These are phyloP conservation scores for Cardamine occulta DNA, from an alignment of 345 rosid genomes.

Conservation along the genomic window DNA sequence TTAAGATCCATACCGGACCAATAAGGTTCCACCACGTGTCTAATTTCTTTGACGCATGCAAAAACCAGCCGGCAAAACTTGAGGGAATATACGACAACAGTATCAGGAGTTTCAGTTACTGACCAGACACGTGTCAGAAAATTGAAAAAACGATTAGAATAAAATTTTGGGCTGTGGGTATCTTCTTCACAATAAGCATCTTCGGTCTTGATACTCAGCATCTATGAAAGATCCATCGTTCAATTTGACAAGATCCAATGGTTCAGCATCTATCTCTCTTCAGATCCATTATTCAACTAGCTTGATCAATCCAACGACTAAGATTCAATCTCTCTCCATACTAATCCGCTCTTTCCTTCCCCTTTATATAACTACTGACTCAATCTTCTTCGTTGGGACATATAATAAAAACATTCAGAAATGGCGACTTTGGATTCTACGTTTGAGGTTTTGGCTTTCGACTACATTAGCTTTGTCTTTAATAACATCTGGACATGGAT, in stretches of 20 bases:
- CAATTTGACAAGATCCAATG: conserved; percentile 41
- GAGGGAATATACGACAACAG: conserved; percentile 30
- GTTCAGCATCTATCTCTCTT: conserved; percentile 33
- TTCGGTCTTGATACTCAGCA: conserved; percentile 38
- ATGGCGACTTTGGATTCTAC: conserved; percentile 45
- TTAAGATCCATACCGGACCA: not conserved
- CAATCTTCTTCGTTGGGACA: conserved; percentile 1
- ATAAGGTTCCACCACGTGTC: not conserved
- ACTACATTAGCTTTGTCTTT: conserved; percentile 22
- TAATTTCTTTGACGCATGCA: not conserved
- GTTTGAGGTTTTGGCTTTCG: conserved; percentile 40
- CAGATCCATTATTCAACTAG: conserved; percentile 23
- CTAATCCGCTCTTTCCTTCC: conserved; percentile 25
- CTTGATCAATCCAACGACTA: conserved; percentile 22
- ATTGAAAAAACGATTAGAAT: not conserved
- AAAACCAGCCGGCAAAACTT: conserved; percentile 24
- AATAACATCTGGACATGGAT: conserved; percentile 48
- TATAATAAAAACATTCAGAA: conserved; percentile 1
- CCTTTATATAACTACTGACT: conserved; percentile 4
- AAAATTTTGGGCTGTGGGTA: conserved; percentile 9
- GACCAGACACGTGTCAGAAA: conserved; percentile 33
- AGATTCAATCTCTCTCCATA: conserved; percentile 8
- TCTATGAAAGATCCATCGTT: conserved; percentile 42
- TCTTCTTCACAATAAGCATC: conserved; percentile 37
- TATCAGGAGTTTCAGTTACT: conserved; percentile 21